Evolutionary conservation across 345 rosid genomes (phyloP).

Genomic region (Excoecaria cochinchinensis): DNA sequence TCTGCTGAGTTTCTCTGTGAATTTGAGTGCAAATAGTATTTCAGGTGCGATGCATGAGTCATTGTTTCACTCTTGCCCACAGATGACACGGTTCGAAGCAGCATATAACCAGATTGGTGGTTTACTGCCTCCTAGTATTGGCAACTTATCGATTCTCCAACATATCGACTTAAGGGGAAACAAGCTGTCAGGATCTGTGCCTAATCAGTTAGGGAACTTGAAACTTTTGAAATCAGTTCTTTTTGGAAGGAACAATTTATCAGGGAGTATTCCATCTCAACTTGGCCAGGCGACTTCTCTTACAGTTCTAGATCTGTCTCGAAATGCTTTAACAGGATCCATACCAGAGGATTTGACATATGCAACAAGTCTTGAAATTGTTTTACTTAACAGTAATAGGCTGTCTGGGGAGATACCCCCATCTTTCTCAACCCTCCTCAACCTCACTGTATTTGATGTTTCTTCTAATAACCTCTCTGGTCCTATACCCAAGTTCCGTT

Average conservation of each 20-base stretch:
- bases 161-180: conserved; percentile 50
- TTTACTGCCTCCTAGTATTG: conserved; percentile 37
- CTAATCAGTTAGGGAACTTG: conserved; percentile 43
- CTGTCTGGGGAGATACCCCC: conserved; percentile 57
- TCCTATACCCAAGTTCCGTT: conserved; percentile 39
- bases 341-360: conserved; percentile 47
- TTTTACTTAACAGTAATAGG: conserved; percentile 47
- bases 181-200: conserved; percentile 44
- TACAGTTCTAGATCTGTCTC: conserved; percentile 54
- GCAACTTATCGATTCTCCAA: conserved; percentile 44
- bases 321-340: conserved; percentile 47
- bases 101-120: conserved; percentile 54
- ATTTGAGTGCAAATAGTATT: conserved; percentile 49
- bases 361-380: conserved; percentile 38
- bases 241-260: conserved; percentile 48
- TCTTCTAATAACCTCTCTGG: conserved; percentile 65
- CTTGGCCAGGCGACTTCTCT: conserved; percentile 47
- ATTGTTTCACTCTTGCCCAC: conserved; percentile 34
- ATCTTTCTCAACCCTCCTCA: conserved; percentile 43
- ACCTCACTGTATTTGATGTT: conserved; percentile 41
- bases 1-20: conserved; percentile 45
- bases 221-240: conserved; percentile 36
- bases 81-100: conserved; percentile 43
- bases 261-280: conserved; percentile 50
- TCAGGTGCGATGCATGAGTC: conserved; percentile 31